phyloP scores from a whole-genome alignment of 2,329 filamentous ascomycete genomes.

The Aspergillus piperis region DNA sequence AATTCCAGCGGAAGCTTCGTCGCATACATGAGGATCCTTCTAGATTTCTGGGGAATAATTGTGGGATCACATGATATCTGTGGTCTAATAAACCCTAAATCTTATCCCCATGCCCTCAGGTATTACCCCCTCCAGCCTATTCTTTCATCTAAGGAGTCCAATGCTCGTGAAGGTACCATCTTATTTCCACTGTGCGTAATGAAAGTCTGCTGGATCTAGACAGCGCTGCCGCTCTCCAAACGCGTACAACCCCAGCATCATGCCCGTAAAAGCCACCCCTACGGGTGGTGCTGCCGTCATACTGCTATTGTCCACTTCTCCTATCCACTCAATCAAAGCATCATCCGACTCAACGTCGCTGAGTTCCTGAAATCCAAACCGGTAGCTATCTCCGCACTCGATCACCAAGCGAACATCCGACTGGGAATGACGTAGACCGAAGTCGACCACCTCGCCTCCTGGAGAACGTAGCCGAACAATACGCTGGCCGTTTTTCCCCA shows the following conservation, averaged over 20 bases:
- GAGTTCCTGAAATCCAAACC: conserved; percentile 30
- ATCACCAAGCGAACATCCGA: conserved; percentile 31
- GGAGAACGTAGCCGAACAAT: conserved; percentile 31
- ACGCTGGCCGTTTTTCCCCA: conserved; percentile 17
- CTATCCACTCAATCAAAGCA: conserved; percentile 26
- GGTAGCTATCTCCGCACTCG: conserved; percentile 34
- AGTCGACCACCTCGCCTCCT: conserved; percentile 20
- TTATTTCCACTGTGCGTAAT: conserved; percentile 27
- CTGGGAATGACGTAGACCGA: conserved; percentile 3
- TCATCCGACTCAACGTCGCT: not conserved
- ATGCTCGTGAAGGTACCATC: not conserved
- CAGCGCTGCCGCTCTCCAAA: conserved; percentile 46
- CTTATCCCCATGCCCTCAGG: too few relatives aligned
- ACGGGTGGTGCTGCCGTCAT: conserved; percentile 41
- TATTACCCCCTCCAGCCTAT: too few relatives aligned
- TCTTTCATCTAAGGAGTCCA: too few relatives aligned
- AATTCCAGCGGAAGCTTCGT: not conserved
- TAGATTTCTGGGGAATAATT: too few relatives aligned
- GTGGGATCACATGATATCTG: too few relatives aligned
- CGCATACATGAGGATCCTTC: not conserved
- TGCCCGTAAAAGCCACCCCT: conserved; percentile 47
- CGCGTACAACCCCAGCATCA: conserved; percentile 51
- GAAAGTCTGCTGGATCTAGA: conserved; percentile 46
- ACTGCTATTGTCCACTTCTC: conserved; percentile 30
- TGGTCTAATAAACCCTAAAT: too few relatives aligned